Percentiles rank a stretch among this genome's conserved stretches.
Evolutionary conservation across 257 asterid species (phyloP).

Genomic region (Ajuga chamaepitys): DNA sequence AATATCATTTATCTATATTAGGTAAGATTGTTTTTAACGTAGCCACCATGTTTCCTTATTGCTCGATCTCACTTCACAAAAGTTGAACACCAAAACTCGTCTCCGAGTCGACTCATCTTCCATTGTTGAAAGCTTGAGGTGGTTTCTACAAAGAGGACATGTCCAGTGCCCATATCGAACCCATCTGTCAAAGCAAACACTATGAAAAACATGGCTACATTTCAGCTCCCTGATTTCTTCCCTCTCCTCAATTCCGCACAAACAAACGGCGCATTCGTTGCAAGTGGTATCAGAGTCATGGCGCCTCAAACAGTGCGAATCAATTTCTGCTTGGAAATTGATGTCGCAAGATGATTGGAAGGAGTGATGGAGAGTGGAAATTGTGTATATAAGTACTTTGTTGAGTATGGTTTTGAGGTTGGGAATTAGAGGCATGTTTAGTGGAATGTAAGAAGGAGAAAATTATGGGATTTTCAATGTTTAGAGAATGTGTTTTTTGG

Average conservation of each 20-base stretch:
- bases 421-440: not conserved
- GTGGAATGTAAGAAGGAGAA: no score
- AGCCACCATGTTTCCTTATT: constrained; percentile 25
- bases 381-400: not conserved
- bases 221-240: constrained; percentile 28
- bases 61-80: not conserved
- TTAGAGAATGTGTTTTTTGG: no score
- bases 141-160: constrained; percentile 31
- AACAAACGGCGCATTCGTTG: constrained; percentile 34
- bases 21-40: no score
- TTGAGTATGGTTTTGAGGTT: not conserved
- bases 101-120: not conserved
- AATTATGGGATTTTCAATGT: no score
- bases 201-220: constrained; percentile 31
- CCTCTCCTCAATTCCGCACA: constrained; percentile 19
- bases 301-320: not conserved
- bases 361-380: not conserved
- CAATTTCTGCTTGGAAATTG: not conserved
- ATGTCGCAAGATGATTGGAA: not conserved
- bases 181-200: constrained; percentile 31
- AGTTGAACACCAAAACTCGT: constrained; percentile 15
- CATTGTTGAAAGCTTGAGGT: no score
- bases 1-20: no score
- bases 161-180: constrained; percentile 23
- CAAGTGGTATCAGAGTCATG: not conserved